These are phyloP conservation scores for Aphanomyces cochlioides DNA, from an alignment of 352 stramenopile genomes.

Conservation along the genomic window DNA sequence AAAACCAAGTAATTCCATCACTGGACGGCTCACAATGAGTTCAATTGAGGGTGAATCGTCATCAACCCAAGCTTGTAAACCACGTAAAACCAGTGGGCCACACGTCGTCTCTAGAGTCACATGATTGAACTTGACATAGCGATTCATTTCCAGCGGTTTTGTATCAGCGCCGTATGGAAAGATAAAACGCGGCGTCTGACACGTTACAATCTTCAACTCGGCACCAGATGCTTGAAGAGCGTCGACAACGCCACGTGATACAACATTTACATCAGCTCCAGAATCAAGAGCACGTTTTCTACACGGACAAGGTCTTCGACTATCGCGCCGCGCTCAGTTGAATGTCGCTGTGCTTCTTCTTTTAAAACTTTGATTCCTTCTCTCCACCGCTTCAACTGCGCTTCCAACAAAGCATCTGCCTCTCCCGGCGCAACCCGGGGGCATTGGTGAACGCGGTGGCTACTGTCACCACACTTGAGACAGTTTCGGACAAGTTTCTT, in stretches of 20 bases:
- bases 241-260: slow-evolving; percentile 15
- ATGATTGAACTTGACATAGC: slow-evolving; percentile 4
- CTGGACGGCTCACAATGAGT: slow-evolving; percentile 2
- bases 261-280: slow-evolving; percentile 10
- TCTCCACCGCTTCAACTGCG: slow-evolving; percentile 1
- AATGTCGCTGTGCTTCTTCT: background rate
- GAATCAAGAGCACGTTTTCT: slow-evolving; percentile 17
- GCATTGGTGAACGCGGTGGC: slow-evolving; percentile 17
- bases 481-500: background rate
- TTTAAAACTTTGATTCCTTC: background rate
- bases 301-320: slow-evolving; percentile 4
- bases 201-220: background rate
- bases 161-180: slow-evolving; percentile 9
- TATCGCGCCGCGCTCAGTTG: background rate
- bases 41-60: background rate
- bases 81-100: background rate
- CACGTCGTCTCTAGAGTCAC: slow-evolving; percentile 21
- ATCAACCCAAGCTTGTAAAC: slow-evolving; percentile 15
- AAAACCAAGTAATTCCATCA: slow-evolving; percentile 26
- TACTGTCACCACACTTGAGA: slow-evolving; percentile 12
- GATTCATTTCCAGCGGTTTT: background rate
- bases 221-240: background rate
- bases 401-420: background rate
- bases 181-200: background rate
- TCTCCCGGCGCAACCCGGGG: slow-evolving; percentile 6